Evolutionary conservation across 176 grass and related monocot genomes (phyloP).

Genomic region (sorghum (Sorghum bicolor)): Sorghum_bicolor_NCBIv3 NC_012879.2:18280501-18281000

Average conservation of each 20-base stretch:
- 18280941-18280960: too few species aligned
- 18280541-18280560: not conserved
- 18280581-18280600: constrained; percentile 17
- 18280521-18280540: constrained; percentile 23
- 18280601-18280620: not conserved
- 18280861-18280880: not conserved
- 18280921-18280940: too few species aligned
- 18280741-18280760: too few species aligned
- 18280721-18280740: not conserved
- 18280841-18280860: not conserved
- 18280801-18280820: not conserved
- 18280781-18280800: not conserved
- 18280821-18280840: not conserved
- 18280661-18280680: not conserved
- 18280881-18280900: too few species aligned
- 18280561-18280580: constrained; percentile 5
- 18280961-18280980: too few species aligned
- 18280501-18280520: not conserved
- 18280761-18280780: not conserved
- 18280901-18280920: too few species aligned
- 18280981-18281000: too few species aligned
- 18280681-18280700: not conserved
- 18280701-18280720: not conserved
- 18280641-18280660: not conserved
- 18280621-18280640: not conserved